A percentile compares a stretch with the other conserved stretches of the same genome.
Evolutionary conservation across 2,329 filamentous ascomycete species (phyloP).

Genomic region (Fusarium fracticaudum): DNA sequence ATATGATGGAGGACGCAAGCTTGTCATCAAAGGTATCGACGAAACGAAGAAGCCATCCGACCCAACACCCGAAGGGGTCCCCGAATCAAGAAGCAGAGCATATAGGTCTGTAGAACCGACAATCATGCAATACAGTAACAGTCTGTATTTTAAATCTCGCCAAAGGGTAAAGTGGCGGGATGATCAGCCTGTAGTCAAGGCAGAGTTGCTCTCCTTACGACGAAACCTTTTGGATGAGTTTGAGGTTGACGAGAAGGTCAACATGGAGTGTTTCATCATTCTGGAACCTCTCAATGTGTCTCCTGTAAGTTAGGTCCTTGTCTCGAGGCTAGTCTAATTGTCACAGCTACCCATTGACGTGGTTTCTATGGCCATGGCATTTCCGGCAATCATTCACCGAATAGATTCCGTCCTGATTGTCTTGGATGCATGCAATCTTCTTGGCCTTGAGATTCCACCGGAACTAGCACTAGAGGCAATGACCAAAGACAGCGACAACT

Average conservation of each 20-base stretch:
- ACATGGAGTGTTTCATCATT: conserved; percentile 71
- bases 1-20: conserved; percentile 70
- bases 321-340: neutral
- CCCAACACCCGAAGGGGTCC: conserved; percentile 67
- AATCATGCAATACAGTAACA: conserved; percentile 87
- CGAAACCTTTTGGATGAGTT: conserved; percentile 83
- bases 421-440: conserved; percentile 73
- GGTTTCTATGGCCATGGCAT: conserved; percentile 77
- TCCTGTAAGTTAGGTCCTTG: conserved; percentile 61
- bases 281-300: conserved; percentile 82
- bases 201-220: conserved; percentile 77
- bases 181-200: conserved; percentile 84
- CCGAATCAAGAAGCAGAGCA: conserved; percentile 56
- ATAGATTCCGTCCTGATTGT: conserved; percentile 85
- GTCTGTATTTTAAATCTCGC: conserved; percentile 71
- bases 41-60: conserved; percentile 70
- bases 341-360: conserved; percentile 71
- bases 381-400: conserved; percentile 86
- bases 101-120: conserved; percentile 58
- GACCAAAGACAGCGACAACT: conserved; percentile 91
- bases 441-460: conserved; percentile 72
- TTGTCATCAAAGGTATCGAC: conserved; percentile 64
- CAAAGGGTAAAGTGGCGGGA: conserved; percentile 63
- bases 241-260: conserved; percentile 58
- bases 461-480: conserved; percentile 85